Percentiles rank a stretch among this genome's conserved stretches.
phyloP scores from a whole-genome alignment of 352 stramenopile genomes.

The Pythium guiyangense region DNA sequence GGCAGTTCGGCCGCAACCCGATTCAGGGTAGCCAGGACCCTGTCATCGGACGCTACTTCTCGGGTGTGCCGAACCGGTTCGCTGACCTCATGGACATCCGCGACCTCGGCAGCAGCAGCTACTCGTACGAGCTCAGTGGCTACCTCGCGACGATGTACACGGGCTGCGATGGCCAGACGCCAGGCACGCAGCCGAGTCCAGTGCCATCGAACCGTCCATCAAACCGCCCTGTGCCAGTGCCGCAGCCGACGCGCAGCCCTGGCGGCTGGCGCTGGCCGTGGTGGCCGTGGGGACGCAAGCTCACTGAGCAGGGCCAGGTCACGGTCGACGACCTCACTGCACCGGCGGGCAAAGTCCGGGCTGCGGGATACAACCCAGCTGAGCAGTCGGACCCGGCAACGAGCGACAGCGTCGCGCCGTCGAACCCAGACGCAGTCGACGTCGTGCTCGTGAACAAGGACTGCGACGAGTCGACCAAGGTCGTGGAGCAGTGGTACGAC shows the following conservation, averaged over 20 bases:
- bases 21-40: conserved; percentile 30
- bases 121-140: conserved; percentile 48
- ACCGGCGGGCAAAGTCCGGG: conserved; percentile 1
- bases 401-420: background rate
- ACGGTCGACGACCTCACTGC: background rate
- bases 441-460: conserved; percentile 25
- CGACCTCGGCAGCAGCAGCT: conserved; percentile 43
- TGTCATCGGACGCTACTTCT: conserved; percentile 37
- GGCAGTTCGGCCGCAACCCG: conserved; percentile 25
- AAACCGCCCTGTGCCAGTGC: background rate
- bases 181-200: conserved; percentile 1
- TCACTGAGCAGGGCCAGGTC: background rate
- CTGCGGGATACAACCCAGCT: background rate
- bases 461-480: conserved; percentile 16
- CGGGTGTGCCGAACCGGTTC: conserved; percentile 28
- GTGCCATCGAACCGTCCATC: no score
- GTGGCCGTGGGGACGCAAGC: conserved; percentile 9
- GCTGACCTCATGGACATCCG: conserved; percentile 41
- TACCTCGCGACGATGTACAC: conserved; percentile 22
- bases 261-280: conserved; percentile 6
- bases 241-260: background rate
- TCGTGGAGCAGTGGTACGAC: conserved; percentile 36
- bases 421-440: conserved; percentile 15
- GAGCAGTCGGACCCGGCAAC: conserved; percentile 7
- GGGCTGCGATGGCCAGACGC: conserved; percentile 10